Evolutionary conservation across 805 yeast species (phyloP), one percentile per base, ranked within the genome.

Genomic region (Scheffersomyces coipomensis): DNA sequence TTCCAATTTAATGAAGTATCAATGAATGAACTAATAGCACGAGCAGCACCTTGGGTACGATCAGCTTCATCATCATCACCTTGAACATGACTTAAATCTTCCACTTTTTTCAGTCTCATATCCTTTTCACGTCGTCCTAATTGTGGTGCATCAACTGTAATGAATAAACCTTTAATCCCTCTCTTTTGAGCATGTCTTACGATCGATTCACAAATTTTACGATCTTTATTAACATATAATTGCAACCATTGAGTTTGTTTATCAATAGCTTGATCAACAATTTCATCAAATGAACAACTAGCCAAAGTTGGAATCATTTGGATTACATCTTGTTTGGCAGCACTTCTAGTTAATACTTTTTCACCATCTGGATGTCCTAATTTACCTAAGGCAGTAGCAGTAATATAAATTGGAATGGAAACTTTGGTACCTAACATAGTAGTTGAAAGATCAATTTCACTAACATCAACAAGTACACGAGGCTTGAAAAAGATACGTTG

Each of bases 281-380:
- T 85, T 58, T 89, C 97, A 50, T 88, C 93, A 47, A 88, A 75
- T 9, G 96, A 81, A 58, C 89, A 87, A 5, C 96, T 85, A 1
- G 97, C 91, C 51, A 88, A 71, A 1, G 96, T 90, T 4, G 97
- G 90, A 41, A 90, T 83, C 98, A 90, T 90, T 62, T 90, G 97
- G 40, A 85, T 79, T 23, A 82, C 51, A 13, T 55, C 79, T 40
- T 85, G 84, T 40, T 75, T 71, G 29, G 80, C 88, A 21, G 95
- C 85, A n/a, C 88, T 88, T 53, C 83, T 71, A 1, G 97, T 88
- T 47, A 91, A 76, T 13, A 84, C 88, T 43, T 79, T 78, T 62
- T 91, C 98, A 41, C 98, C 98, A 29, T 88, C 97, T 2, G 88
- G 88, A 55, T 90, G 93, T 3, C 97, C 98, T 49, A 91, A 73